Evolutionary conservation across 192 early-diverging fungal genomes (phyloP).

Genomic region (Coemansia sp.): DNA sequence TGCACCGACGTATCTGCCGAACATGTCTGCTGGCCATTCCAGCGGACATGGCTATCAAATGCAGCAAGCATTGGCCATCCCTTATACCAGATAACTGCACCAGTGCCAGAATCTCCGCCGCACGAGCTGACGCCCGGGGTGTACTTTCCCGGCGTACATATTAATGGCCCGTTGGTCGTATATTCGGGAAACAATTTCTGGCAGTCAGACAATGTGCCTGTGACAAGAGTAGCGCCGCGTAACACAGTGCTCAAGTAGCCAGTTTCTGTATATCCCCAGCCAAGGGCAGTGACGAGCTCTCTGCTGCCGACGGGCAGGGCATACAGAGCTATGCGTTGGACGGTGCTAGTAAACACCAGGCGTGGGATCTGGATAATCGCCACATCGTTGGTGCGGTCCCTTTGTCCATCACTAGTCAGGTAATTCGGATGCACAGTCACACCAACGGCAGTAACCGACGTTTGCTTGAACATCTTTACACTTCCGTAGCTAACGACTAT

Average conservation of each 20-base stretch:
- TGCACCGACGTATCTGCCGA: background rate
- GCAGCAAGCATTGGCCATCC: background rate
- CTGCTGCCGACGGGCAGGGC: background rate
- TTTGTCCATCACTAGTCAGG: background rate
- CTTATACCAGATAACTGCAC: background rate
- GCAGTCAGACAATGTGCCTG: background rate
- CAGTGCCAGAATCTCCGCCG: background rate
- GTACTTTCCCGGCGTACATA: background rate
- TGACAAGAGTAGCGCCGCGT: background rate
- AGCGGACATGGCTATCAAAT: background rate
- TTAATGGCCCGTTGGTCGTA: background rate
- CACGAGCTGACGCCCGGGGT: background rate
- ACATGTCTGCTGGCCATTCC: background rate
- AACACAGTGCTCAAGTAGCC: background rate
- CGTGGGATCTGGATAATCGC: background rate
- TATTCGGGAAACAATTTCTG: background rate
- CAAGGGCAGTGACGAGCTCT: background rate
- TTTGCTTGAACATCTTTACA: background rate
- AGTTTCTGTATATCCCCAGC: background rate
- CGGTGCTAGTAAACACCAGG: background rate
- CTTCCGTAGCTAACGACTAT: background rate
- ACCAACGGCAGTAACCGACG: background rate
- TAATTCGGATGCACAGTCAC: background rate
- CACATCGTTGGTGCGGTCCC: background rate
- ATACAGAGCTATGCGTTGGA: background rate